phyloP scores from a whole-genome alignment of 2,329 filamentous ascomycete genomes.

The Cercospora sp. region DNA sequence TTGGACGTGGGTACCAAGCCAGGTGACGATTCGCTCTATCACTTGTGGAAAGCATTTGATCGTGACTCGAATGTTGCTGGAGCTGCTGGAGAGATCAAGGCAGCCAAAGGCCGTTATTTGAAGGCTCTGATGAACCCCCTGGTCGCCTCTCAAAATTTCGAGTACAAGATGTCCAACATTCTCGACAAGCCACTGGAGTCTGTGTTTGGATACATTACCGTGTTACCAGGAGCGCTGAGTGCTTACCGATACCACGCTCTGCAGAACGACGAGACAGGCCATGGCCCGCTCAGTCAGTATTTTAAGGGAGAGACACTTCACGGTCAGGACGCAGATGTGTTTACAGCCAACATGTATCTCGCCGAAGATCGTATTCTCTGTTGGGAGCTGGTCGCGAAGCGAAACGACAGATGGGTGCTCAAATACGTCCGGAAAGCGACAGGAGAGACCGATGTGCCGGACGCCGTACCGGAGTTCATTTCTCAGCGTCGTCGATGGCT shows the following conservation, averaged over 20 bases:
- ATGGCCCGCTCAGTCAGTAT: conserved; percentile 94
- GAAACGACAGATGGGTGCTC: conserved; percentile 91
- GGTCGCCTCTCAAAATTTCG: conserved; percentile 96
- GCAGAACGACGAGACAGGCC: conserved; percentile 93
- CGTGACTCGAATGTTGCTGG: conserved; percentile 96
- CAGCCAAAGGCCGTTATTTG: conserved; percentile 86
- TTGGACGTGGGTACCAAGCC: conserved; percentile 95
- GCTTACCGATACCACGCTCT: conserved; percentile 94
- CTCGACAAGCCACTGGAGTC: conserved; percentile 96
- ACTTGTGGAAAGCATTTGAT: conserved; percentile 98
- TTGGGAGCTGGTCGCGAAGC: conserved; percentile 94
- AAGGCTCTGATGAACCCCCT: conserved; percentile 85
- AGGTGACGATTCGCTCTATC: conserved; percentile 85
- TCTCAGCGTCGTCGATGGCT: conserved; percentile 96
- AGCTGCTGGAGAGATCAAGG: conserved; percentile 95
- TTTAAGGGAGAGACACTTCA: conserved; percentile 99
- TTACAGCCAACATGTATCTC: conserved; percentile 95
- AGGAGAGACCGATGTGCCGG: conserved; percentile 96
- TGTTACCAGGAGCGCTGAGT: conserved; percentile 89
- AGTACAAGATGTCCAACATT: conserved; percentile 99
- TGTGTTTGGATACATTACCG: conserved; percentile 97
- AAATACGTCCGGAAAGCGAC: conserved; percentile 97
- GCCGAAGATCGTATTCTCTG: conserved; percentile 88
- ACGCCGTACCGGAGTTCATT: conserved; percentile 92
- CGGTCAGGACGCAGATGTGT: conserved; percentile 93